phyloP scores from a whole-genome alignment of 2,329 filamentous ascomycete genomes.

The Apiospora marii region DNA sequence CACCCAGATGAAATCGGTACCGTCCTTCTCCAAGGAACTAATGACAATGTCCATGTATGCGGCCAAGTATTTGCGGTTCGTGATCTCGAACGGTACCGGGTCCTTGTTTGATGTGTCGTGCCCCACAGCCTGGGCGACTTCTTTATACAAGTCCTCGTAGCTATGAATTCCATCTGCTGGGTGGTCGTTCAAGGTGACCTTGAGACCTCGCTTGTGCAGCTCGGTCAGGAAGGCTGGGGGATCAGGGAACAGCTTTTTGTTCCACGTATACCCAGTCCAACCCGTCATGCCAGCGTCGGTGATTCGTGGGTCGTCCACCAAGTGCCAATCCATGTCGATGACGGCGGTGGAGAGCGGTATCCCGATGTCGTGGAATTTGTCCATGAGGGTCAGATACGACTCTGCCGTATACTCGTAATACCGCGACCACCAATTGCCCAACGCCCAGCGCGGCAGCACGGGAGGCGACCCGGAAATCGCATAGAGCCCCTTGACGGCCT shows the following conservation, averaged over 20 bases:
- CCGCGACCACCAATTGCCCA: constrained; percentile 73
- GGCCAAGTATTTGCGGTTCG: constrained; percentile 60
- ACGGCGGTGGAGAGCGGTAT: constrained; percentile 68
- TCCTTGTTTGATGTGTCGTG: constrained; percentile 58
- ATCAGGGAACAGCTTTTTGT: constrained; percentile 64
- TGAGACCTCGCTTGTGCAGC: constrained; percentile 60
- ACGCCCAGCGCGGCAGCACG: constrained; percentile 61
- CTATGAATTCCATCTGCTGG: constrained; percentile 65
- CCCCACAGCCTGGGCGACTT: constrained; percentile 59
- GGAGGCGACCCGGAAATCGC: constrained; percentile 64
- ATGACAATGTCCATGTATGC: constrained; percentile 67
- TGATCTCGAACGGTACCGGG: constrained; percentile 64
- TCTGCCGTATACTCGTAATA: constrained; percentile 65
- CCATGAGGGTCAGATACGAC: constrained; percentile 65
- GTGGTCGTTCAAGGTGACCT: constrained; percentile 67
- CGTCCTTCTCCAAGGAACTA: constrained; percentile 60
- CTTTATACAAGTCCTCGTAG: constrained; percentile 63
- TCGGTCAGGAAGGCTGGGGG: constrained; percentile 59
- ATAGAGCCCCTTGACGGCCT: constrained; percentile 62
- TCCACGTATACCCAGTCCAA: constrained; percentile 71
- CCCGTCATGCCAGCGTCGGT: constrained; percentile 48
- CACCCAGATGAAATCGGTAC: constrained; percentile 72
- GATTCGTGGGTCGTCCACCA: constrained; percentile 56
- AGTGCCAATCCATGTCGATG: constrained; percentile 73
- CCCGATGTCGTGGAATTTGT: constrained; percentile 56